phyloP scores from a whole-genome alignment of 106 monocot species.

The Dendrobium nobile region DNA sequence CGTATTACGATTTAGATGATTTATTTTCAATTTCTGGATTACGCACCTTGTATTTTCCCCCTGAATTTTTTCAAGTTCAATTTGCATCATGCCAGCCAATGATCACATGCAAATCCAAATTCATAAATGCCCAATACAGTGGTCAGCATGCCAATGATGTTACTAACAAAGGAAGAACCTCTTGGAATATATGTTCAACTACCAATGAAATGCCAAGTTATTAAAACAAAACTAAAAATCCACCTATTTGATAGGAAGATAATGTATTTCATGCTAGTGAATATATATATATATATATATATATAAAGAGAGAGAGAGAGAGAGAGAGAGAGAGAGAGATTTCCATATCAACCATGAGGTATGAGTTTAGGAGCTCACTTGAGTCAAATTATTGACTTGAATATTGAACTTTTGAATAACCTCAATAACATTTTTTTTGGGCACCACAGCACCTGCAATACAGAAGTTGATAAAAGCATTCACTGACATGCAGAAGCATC shows the following conservation, averaged over 20 bases:
- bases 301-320: not conserved
- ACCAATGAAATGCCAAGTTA: too few relatives aligned
- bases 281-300: too few relatives aligned
- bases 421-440: slow-evolving; percentile 75
- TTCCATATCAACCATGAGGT: not conserved
- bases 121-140: not conserved
- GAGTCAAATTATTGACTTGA: slow-evolving; percentile 97
- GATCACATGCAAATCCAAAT: not conserved
- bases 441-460: slow-evolving; percentile 47
- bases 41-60: too few relatives aligned
- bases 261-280: too few relatives aligned
- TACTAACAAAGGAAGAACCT: not conserved
- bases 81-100: not conserved
- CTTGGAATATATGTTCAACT: too few relatives aligned
- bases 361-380: slow-evolving; percentile 33
- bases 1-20: too few relatives aligned
- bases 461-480: not conserved
- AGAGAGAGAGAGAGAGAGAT: not conserved
- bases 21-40: too few relatives aligned
- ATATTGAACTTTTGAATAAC: slow-evolving; percentile 89
- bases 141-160: not conserved
- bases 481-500: not conserved
- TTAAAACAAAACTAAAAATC: too few relatives aligned
- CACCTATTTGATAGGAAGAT: too few relatives aligned
- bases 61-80: not conserved